These are phyloP conservation scores for Lonicera japonica DNA, from an alignment of 129 eudicot species.

Conservation along the genomic window DNA sequence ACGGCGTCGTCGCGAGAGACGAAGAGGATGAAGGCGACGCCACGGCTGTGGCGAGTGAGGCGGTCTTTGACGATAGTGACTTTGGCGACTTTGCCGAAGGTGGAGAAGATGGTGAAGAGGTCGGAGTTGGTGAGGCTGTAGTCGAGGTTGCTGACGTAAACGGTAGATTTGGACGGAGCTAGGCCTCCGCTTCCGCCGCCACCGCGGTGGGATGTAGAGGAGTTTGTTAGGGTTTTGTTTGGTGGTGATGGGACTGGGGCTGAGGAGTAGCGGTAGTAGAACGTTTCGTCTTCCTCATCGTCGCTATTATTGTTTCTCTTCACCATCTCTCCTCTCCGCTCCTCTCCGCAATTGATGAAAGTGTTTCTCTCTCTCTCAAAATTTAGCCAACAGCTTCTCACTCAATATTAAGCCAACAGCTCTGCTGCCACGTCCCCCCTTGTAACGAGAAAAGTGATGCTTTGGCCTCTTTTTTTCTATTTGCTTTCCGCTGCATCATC, in stretches of 20 bases:
- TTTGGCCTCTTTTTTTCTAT: too few relatives aligned
- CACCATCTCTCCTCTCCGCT: constrained; percentile 28
- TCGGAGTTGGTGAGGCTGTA: constrained; percentile 77
- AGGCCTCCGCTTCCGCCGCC: constrained; percentile 58
- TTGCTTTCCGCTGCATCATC: too few relatives aligned
- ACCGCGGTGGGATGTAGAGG: constrained; percentile 13
- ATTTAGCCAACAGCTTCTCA: too few relatives aligned
- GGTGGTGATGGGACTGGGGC: constrained; percentile 29
- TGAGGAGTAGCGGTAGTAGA: constrained; percentile 71
- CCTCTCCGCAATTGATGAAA: too few relatives aligned
- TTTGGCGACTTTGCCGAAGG: constrained; percentile 90
- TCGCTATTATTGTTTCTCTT: constrained; percentile 34
- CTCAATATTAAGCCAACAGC: too few relatives aligned
- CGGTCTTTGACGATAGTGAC: constrained; percentile 79
- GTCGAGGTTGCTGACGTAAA: constrained; percentile 75
- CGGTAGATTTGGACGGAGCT: constrained; percentile 95
- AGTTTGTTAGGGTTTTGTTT: constrained; percentile 29
- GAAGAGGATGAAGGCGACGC: constrained; percentile 85
- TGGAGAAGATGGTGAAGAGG: constrained; percentile 82
- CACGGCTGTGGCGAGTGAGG: constrained; percentile 70
- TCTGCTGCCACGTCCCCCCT: too few relatives aligned
- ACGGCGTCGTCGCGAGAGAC: constrained; percentile 70
- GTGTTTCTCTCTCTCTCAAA: too few relatives aligned
- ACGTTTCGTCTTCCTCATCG: constrained; percentile 71
- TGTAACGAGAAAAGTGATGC: too few relatives aligned